phyloP scores from a whole-genome alignment of 2,329 filamentous ascomycete species.

The Xylariaceae sp. region DNA sequence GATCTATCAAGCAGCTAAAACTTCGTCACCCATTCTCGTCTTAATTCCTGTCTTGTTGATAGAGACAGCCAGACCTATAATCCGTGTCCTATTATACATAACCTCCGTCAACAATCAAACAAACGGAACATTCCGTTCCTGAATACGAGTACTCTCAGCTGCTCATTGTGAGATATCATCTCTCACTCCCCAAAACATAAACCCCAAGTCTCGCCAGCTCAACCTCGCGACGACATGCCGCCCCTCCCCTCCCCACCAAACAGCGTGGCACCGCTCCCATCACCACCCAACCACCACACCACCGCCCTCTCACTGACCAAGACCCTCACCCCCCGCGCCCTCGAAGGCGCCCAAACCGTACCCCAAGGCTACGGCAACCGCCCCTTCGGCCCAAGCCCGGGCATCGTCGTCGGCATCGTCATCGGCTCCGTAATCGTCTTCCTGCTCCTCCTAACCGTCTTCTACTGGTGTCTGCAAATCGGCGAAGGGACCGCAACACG shows the following conservation, averaged over 20 bases:
- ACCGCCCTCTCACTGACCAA: constrained; percentile 3
- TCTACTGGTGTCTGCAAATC: constrained; percentile 31
- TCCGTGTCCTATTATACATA: too few relatives aligned
- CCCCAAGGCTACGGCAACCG: constrained; percentile 40
- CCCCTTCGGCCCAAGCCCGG: constrained; percentile 34
- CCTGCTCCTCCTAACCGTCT: constrained; percentile 26
- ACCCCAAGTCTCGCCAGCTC: not conserved
- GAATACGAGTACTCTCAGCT: too few relatives aligned
- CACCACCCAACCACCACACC: constrained; percentile 8
- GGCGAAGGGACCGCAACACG: constrained; percentile 13
- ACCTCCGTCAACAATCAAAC: too few relatives aligned
- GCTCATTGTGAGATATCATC: not conserved
- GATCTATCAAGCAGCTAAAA: too few relatives aligned
- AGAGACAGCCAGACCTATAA: too few relatives aligned
- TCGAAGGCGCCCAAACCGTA: constrained; percentile 34
- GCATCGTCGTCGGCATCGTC: constrained; percentile 36
- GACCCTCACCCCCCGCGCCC: constrained; percentile 15
- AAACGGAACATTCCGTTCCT: too few relatives aligned
- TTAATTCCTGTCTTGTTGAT: too few relatives aligned
- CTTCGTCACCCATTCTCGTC: too few relatives aligned
- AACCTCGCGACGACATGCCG: constrained; percentile 17
- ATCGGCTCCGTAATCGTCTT: constrained; percentile 40
- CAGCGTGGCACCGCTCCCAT: constrained; percentile 11
- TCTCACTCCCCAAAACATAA: not conserved
- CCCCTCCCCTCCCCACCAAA: constrained; percentile 15